Evolutionary conservation across 1,284 basidiomycete genomes (phyloP).

Genomic region (Ceratobasidium sp.): DNA sequence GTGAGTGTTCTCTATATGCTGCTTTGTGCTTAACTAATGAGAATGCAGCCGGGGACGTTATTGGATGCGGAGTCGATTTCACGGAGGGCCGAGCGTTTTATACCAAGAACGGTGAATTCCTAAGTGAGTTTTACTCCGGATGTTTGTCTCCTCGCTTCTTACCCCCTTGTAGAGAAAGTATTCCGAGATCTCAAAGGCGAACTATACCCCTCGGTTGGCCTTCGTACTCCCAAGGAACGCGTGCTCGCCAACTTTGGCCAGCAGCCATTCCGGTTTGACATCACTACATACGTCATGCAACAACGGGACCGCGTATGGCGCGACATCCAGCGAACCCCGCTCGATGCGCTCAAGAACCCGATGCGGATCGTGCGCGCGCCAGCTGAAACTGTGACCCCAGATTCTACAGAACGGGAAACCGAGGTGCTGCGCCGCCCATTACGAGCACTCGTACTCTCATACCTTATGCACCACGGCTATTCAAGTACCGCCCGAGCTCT

Average conservation of each 20-base stretch:
- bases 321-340: constrained; percentile 65
- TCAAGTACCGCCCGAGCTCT: constrained; percentile 73
- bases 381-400: neutral
- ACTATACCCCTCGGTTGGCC: constrained; percentile 86
- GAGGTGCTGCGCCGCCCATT: constrained; percentile 56
- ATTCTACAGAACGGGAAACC: constrained; percentile 20
- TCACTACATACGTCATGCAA: constrained; percentile 80
- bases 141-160: neutral
- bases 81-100: constrained; percentile 82
- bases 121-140: constrained; percentile 63
- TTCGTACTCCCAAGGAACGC: constrained; percentile 78
- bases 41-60: constrained; percentile 75
- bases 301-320: constrained; percentile 71
- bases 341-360: constrained; percentile 51
- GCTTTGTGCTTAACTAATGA: constrained; percentile 31
- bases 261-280: constrained; percentile 86
- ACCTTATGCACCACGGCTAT: constrained; percentile 84
- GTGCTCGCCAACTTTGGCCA: constrained; percentile 88
- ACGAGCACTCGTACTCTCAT: constrained; percentile 78
- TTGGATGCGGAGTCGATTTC: constrained; percentile 93
- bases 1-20: constrained; percentile 57
- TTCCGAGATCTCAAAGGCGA: constrained; percentile 71
- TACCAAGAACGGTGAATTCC: constrained; percentile 84
- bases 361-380: constrained; percentile 31
- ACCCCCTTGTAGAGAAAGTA: constrained; percentile 60